Evolutionary conservation across 495 filamentous ascomycete species (phyloP), one percentile per base, ranked within the genome.

Genomic region (Daldinia decipiens): DNA sequence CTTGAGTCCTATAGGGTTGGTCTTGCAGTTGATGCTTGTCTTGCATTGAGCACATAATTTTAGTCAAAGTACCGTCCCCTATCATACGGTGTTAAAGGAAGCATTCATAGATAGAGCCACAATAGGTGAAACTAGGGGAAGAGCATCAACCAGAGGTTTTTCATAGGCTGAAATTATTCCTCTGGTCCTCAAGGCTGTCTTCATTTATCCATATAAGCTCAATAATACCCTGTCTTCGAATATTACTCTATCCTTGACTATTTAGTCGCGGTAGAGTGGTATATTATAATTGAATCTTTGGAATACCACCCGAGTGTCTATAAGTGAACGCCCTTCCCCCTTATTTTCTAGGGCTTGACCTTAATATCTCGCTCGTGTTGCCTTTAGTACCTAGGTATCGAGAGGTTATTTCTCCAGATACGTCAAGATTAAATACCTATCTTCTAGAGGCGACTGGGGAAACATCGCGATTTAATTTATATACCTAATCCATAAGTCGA

Each of bases 11-110:
- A 36, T 70, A 96, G 93, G 79, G 92, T 97, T 70, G 93, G 93
- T 26, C 82, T 93, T 40, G 94, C 94, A 4, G 94, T 97, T 15
- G 94, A 97, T 79, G 94, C 93, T 17, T 97, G 94, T 78, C 87
- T 97, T 65, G 92, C 93, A 58, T 80, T 97, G 53, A 95, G 86
- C 55, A 67, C 84, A 26, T 87, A 63, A 72, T 51, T 36, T 12
- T 36, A 7, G 31, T n/a, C 29, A 12, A 56, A 36, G 53, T 31
- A 36, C 12, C 17, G 9, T 56, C 31, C 31, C 53, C 8, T 31
- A 38, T 32, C 12, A 56, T 21, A 19, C 53, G 53, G 27, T 21
- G 17, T 36, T 12, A 31, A 56, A 19, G 53, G 53, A 15, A 56
- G 31, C 53, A 56, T 36, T 24, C 53, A 36, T 56, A 36, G n/a